Conservation (phyloP, 2,329 filamentous ascomycete genomes). For the Arachnopeziza araneosa region DNA sequence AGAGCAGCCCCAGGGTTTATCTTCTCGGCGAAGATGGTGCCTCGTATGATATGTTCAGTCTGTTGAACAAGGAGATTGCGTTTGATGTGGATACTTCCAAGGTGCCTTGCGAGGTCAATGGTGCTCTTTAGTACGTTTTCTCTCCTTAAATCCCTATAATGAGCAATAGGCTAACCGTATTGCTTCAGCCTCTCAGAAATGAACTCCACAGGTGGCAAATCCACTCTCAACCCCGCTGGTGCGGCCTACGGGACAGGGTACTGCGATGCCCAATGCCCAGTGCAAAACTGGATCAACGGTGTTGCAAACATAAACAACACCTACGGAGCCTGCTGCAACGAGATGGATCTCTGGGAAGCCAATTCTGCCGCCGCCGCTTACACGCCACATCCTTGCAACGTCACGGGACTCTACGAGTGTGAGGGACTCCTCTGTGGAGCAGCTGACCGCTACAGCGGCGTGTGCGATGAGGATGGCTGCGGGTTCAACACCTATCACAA, state of each 20-base stretch:
- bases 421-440: constrained; percentile 35
- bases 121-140: constrained; percentile 50
- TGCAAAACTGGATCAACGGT: constrained; percentile 48
- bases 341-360: constrained; percentile 64
- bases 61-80: constrained; percentile 62
- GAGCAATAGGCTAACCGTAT: neutral
- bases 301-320: constrained; percentile 47
- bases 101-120: constrained; percentile 65
- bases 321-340: constrained; percentile 51
- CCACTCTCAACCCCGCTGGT: constrained; percentile 48
- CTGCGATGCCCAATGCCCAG: constrained; percentile 53
- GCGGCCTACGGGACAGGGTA: constrained; percentile 58
- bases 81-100: constrained; percentile 66
- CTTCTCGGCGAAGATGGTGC: constrained; percentile 23
- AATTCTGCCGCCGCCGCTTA: constrained; percentile 52
- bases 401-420: constrained; percentile 39
- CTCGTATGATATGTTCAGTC: constrained; percentile 59
- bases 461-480: constrained; percentile 55
- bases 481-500: constrained; percentile 55
- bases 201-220: constrained; percentile 53
- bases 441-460: constrained; percentile 20
- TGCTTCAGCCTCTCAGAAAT: constrained; percentile 46
- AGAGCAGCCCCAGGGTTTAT: constrained; percentile 35
- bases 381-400: constrained; percentile 52
- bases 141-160: neutral